Percentiles rank a stretch among this genome's conserved stretches.
Conservation (phyloP, 768 basidiomycete species). For the Tricholoma sp. region DNA sequence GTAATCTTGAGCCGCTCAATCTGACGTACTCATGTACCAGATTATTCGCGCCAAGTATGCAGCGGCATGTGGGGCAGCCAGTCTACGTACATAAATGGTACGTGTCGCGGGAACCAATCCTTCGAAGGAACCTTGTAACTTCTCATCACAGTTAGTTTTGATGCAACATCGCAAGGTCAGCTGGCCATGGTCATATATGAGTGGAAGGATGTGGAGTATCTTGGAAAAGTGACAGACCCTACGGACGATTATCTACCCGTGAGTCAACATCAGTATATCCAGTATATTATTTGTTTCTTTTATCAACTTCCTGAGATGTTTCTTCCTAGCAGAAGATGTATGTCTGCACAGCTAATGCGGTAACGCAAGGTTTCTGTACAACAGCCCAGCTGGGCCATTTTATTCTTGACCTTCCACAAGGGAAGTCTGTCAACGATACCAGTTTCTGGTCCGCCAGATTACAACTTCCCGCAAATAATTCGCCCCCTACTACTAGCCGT, state of each 20-base stretch:
- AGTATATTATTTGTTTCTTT: not conserved
- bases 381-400: constrained; percentile 77
- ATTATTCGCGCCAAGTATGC: constrained; percentile 86
- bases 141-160: constrained; percentile 61
- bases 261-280: constrained; percentile 22
- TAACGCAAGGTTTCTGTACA: constrained; percentile 67
- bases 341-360: constrained; percentile 83
- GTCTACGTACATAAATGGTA: constrained; percentile 82
- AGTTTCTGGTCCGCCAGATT: constrained; percentile 88
- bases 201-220: constrained; percentile 82
- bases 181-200: constrained; percentile 95
- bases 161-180: constrained; percentile 73
- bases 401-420: constrained; percentile 72
- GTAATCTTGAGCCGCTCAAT: constrained; percentile 6
- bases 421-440: constrained; percentile 60
- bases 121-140: constrained; percentile 1
- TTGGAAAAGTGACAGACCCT: constrained; percentile 65
- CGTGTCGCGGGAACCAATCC: constrained; percentile 10
- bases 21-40: constrained; percentile 22
- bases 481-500: constrained; percentile 22
- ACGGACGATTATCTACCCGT: constrained; percentile 59
- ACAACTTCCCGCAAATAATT: constrained; percentile 38
- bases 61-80: constrained; percentile 90
- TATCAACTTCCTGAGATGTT: constrained; percentile 7
- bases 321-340: constrained; percentile 75